Evolutionary conservation across 805 yeast genomes (phyloP).

Genomic region (Teunomyces cretensis): DNA sequence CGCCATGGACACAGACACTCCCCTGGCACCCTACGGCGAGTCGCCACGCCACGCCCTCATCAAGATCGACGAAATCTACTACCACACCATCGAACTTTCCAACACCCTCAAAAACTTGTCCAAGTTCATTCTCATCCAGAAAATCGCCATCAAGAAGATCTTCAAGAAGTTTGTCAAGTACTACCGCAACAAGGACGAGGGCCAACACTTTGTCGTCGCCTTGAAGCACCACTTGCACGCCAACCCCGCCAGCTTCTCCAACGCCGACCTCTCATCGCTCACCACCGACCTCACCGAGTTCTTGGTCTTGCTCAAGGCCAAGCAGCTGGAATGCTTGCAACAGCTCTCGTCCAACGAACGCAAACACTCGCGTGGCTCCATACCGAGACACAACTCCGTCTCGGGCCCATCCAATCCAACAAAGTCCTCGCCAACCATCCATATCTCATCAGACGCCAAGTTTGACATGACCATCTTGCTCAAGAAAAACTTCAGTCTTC

Average conservation of each 20-base stretch:
- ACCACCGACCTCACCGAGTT: constrained; percentile 62
- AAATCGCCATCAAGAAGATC: constrained; percentile 69
- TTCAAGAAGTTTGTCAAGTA: constrained; percentile 65
- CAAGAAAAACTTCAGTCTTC: constrained; percentile 38
- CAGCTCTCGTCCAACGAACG: neutral
- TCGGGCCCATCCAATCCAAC: neutral
- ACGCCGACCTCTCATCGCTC: constrained; percentile 57
- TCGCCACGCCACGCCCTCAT: constrained; percentile 8
- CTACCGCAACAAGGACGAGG: constrained; percentile 23
- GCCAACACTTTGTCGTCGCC: constrained; percentile 22
- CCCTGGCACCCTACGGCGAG: neutral
- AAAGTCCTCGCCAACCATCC: neutral
- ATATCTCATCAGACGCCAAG: constrained; percentile 12
- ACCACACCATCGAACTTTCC: constrained; percentile 41
- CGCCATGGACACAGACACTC: neutral
- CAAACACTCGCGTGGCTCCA: constrained; percentile 1
- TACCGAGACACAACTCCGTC: neutral
- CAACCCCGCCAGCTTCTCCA: constrained; percentile 56
- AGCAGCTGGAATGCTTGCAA: constrained; percentile 6
- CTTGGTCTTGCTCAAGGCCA: constrained; percentile 9
- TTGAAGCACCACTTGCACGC: constrained; percentile 35
- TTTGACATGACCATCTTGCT: constrained; percentile 33
- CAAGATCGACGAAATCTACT: constrained; percentile 28
- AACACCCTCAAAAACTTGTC: constrained; percentile 59
- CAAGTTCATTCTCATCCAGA: constrained; percentile 71